Base-by-base conservation (phyloP, 305 asterid species). In the Plantago rigida region DNA sequence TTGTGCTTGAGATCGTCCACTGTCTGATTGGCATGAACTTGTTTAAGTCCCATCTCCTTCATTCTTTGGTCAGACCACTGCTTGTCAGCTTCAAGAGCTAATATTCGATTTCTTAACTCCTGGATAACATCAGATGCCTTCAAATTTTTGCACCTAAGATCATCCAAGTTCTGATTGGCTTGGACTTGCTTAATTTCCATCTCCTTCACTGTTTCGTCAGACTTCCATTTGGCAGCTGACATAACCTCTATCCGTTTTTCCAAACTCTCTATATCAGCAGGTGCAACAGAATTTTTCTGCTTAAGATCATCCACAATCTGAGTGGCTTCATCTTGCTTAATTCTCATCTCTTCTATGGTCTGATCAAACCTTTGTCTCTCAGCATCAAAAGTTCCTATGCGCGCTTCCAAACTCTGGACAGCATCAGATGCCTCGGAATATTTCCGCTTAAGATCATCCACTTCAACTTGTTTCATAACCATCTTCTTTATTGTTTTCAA, bases 371-470 rank as follows among this genome's bases (percentile, higher is more conserved):
- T 36, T 57, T 7, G n/a, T 36, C 9, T 9, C 10, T 17, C 39
- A 48, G 6, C 13, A 10, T 36, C 48, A 1, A 5, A 14, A 12
- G 34, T 5, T 0, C 0, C 13, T 7, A 50, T 51, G 2, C 13
- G 34, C 0, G 19, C 9, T 24, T 26, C 29, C n/a, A 71, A 13
- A 42, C 62, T 60, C 62, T 56, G 19, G 5, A 53, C 22, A 2
- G 22, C 36, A 10, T 9, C 39, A 42, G n/a, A 11, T 9, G 60
- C 63, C 46, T 63, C 53, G 19, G 24, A 3, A 48, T 31, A 12
- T 46, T 26, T 52, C 14, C 22, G 55, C 31, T 17, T 44, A n/a
- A 71, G 39, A 29, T 54, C 67, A 15, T 60, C 41, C 56, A 54
- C 42, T 49, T 22, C 51, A 28, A 24, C 7, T 12, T 26, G 31